Conservation (phyloP, 306 rosid species). For the Vigna angularis region DNA sequence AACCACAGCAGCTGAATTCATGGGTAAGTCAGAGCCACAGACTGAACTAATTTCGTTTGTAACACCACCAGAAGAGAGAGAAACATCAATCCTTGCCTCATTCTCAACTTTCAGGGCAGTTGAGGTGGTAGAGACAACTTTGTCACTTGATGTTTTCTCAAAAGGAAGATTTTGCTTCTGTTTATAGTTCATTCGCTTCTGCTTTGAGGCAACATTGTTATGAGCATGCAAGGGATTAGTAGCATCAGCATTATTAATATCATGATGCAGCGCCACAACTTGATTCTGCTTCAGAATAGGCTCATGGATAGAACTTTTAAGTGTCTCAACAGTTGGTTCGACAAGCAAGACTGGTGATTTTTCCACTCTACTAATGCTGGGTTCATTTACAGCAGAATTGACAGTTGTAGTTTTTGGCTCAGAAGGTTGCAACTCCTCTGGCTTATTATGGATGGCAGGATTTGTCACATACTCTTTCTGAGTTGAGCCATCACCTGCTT, state of each 20-base stretch:
- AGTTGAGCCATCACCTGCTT: constrained; percentile 55
- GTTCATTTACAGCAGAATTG: constrained; percentile 46
- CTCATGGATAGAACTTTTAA: constrained; percentile 50
- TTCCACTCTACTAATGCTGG: constrained; percentile 44
- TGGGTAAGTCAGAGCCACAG: constrained; percentile 47
- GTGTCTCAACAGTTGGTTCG: constrained; percentile 50
- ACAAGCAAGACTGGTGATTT: constrained; percentile 46
- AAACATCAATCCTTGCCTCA: constrained; percentile 43
- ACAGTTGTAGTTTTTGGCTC: constrained; percentile 41
- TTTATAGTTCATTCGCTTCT: constrained; percentile 62
- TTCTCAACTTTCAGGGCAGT: constrained; percentile 48
- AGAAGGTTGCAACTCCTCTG: constrained; percentile 56
- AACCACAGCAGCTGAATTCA: constrained; percentile 46
- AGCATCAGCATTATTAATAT: constrained; percentile 53
- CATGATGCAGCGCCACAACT: constrained; percentile 57
- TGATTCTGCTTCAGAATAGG: constrained; percentile 47
- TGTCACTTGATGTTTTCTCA: constrained; percentile 55
- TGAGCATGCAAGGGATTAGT: constrained; percentile 52
- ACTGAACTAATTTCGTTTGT: constrained; percentile 45
- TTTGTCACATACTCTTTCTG: constrained; percentile 53
- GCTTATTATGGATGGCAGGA: constrained; percentile 58
- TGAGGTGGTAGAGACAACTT: constrained; percentile 46
- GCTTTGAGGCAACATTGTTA: constrained; percentile 64
- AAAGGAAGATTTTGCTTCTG: constrained; percentile 64
- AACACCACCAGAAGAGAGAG: constrained; percentile 51